Evolutionary conservation across 1,284 basidiomycete genomes (phyloP), one percentile per base, ranked within the genome.

Genomic region (Malassezia cuniculi): DNA sequence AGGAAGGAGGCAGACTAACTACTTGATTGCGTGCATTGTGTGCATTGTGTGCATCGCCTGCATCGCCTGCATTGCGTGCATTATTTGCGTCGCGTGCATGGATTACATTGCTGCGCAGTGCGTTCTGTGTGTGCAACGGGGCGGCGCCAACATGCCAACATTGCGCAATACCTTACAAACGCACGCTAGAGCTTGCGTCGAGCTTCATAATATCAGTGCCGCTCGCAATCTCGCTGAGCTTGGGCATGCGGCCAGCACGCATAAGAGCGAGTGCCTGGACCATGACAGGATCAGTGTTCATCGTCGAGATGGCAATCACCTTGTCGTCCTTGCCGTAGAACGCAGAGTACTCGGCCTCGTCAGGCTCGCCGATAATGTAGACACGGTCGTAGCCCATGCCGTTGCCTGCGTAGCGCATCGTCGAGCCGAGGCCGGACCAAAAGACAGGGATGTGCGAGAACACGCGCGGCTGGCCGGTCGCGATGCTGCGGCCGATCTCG

Each of bases 401-500:
- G 36, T 78, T 70, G 6, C 84, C 83, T 53, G 80, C 79, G 69
- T 89, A 93, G 31, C 85, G 75, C 37, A 93, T 71, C 59, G 81
- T 79, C 57, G 78, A 76, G 26, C 81, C 81, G 69, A 82, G 75
- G 65, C 71, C 66, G 17, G 70, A 70, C 86, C 86, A 93, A 70
- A 93, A 93, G 35, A 89, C 72, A 0, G 86, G 84, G 5, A 85
- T 72, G 69, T 85, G 86, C 44, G 74, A 73, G 61, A 80, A 85
- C 18, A 40, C 31, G n/a, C 47, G 50, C 25, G 47, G 36, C 21
- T 19, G 41, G 10, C 55, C 57, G 6, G 41, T 34, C 17, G 55
- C 49, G 15, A 57, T 29, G 16, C 47, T 80, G 65, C 78, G 77
- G 0, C 81, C 86, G 15, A 83, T 80, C 6, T 80, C 77, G 39